Conservation (phyloP, 1,284 basidiomycete species). For the Stereum hirsutum region DNA sequence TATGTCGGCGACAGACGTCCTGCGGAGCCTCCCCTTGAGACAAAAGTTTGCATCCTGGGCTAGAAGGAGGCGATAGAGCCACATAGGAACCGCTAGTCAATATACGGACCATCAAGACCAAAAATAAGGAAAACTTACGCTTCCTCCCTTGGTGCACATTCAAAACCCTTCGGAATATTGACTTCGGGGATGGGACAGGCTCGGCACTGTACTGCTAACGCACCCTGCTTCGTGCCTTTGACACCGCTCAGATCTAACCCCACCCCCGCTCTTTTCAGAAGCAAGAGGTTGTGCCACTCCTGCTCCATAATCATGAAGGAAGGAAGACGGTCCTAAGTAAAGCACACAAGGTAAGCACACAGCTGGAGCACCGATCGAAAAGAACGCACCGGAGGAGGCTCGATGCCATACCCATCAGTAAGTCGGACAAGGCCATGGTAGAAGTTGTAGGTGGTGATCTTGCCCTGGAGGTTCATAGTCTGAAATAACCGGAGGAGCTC, state of each 20-base stretch:
- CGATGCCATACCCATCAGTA: slow-evolving; percentile 1
- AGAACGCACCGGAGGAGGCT: not conserved
- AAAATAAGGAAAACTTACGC: slow-evolving; percentile 10
- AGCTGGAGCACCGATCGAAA: not conserved
- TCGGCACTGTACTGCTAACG: slow-evolving; percentile 18
- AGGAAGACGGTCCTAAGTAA: not conserved
- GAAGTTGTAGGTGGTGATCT: slow-evolving; percentile 2
- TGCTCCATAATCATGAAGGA: not conserved
- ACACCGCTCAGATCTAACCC: slow-evolving; percentile 15
- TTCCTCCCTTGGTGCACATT: slow-evolving; percentile 9
- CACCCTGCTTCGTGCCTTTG: slow-evolving; percentile 13
- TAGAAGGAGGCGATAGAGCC: slow-evolving; percentile 14
- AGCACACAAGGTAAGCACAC: not conserved
- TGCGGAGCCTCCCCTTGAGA: not conserved
- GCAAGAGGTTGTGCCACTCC: slow-evolving; percentile 12
- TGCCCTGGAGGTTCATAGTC: slow-evolving; percentile 1
- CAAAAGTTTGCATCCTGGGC: slow-evolving; percentile 21
- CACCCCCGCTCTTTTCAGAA: slow-evolving; percentile 16
- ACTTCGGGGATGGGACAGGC: slow-evolving; percentile 20
- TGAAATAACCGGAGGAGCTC: too few relatives aligned
- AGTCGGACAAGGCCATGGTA: not conserved
- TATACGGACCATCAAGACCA: not conserved
- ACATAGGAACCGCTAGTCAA: slow-evolving; percentile 9
- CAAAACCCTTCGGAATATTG: slow-evolving; percentile 17
- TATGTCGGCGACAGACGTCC: not conserved